Conservation (phyloP, 805 yeast genomes). For the Teunomyces atbi region DNA sequence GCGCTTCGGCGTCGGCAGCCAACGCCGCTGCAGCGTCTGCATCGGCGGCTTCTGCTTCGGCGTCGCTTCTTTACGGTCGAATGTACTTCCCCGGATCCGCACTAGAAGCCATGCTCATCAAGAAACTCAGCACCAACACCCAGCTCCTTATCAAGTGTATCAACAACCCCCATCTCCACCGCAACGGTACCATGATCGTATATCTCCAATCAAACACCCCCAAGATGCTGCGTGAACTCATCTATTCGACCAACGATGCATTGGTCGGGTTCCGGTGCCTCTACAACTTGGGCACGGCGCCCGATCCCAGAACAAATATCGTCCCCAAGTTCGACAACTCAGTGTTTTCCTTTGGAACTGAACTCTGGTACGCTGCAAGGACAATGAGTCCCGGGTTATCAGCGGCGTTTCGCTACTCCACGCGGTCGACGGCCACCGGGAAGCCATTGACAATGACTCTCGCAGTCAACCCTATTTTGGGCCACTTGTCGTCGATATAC, state of each 20-base stretch:
- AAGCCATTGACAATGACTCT: slow-evolving; percentile 87
- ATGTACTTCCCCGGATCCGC: slow-evolving; percentile 85
- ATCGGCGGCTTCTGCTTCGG: no score
- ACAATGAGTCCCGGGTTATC: slow-evolving; percentile 90
- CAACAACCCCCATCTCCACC: slow-evolving; percentile 57
- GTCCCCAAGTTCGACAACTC: slow-evolving; percentile 55
- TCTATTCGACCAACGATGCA: slow-evolving; percentile 82
- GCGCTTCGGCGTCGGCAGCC: no score
- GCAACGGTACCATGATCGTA: slow-evolving; percentile 59
- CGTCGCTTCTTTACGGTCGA: slow-evolving; percentile 70
- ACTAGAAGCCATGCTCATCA: slow-evolving; percentile 82
- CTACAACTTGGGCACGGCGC: slow-evolving; percentile 53
- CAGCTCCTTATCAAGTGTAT: slow-evolving; percentile 75
- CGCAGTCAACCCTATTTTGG: slow-evolving; percentile 84
- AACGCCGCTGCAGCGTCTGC: no score
- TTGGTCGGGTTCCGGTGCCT: slow-evolving; percentile 78
- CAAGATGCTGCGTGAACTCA: slow-evolving; percentile 64
- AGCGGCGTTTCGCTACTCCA: slow-evolving; percentile 78
- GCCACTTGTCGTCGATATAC: slow-evolving; percentile 84
- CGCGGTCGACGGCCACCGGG: slow-evolving; percentile 82
- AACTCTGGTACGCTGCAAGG: slow-evolving; percentile 81
- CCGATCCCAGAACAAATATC: slow-evolving; percentile 5
- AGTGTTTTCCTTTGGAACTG: slow-evolving; percentile 74
- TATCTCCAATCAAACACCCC: slow-evolving; percentile 69
- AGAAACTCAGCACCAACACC: slow-evolving; percentile 54